Evolutionary conservation across 1,284 basidiomycete genomes (phyloP), one percentile per base, ranked within the genome.

Genomic region (Irpex sp.): DNA sequence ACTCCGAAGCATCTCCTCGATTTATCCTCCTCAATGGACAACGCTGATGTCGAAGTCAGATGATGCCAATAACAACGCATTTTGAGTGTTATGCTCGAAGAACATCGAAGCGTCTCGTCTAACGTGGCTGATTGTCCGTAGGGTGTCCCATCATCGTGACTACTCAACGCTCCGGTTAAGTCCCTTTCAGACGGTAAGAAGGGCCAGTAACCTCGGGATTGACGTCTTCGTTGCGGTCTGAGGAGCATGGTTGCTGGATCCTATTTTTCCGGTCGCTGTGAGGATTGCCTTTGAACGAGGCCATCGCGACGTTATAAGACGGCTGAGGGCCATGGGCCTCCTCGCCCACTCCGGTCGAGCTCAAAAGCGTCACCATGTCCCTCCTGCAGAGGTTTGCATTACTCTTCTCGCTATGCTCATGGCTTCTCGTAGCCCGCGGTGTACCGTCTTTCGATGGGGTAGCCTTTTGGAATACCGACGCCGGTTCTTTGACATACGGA

Each of bases 401-500:
- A 55, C 61, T 70, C 15, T 35, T 55, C 55, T 63, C 72, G 33
- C 66, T 71, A 61, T 65, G 69, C 21, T 64, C 63, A 3, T 67
- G 62, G 57, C 46, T 70, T 11, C 57, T 69, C 33, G 55, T 68
- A 50, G 75, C 76, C 31, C 56, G 68, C 15, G 77, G 76, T 5
- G 70, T 84, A 43, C 83, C 84, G 6, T 77, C 79, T 19, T 85
- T 81, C 76, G 79, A 83, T 47, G 76, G 75, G 33, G 69, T 79
- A 59, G 73, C 75, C 26, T 72, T 77, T 43, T 76, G 78, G 64
- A 70, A 71, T 17, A 67, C 73, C 4, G 70, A 73, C 6, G 80
- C 85, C 31, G 78, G 79, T n/a, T 78, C 76, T 50, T 74, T 86
- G 17, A 81, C 85, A 15, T 79, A 83, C 19, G 81, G 81, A 5